Base-by-base conservation (phyloP, 202 grass and related monocot species). In the Cymbopogon flexuosus region DNA sequence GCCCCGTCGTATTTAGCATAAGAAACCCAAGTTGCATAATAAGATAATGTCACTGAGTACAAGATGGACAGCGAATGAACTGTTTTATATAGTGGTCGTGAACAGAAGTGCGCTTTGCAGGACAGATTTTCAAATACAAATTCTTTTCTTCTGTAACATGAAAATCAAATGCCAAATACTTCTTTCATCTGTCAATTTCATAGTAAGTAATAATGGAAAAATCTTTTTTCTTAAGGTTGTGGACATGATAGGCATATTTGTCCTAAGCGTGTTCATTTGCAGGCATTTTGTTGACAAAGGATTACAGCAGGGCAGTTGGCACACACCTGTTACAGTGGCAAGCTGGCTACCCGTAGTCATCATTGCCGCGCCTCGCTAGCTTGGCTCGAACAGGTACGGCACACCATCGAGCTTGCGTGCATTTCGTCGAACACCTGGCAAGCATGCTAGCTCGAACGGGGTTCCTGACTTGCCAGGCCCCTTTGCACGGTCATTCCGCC, bases 21-120 rank as follows among this genome's bases (percentile, higher is more conserved):
- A 84, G 16, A 84, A 68, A 68, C 18, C 39, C 37, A 62, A 51
- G 73, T 37, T 49, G 10, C 62, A 75, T 43, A n/a, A 39, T 68
- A 75, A 69, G 13, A 33, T 45, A 46, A 59, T 8, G 14, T 18
- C 29, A 61, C 33, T 4, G 12, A 16, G 23, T 59, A 45, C 18
- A 19, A 22, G 63, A 23, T 5, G 31, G 70, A 43, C 11, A 39
- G 3, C 11, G 45, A 46, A 3, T 18, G 24, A 34, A 29, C 31
- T 66, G 60, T 34, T 46, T 45, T 47, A 47, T 47, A 22, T 46
- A 84, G n/a, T n/a, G 4, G 57, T 24, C 5, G 10, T 39, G 22
- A 68, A 46, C 24, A 37, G 18, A 34, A 22, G 51, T 47, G 15
- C 36, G 27, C 18, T 19, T 63, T 34, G 67, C 6, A 36, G 45